Percentiles rank a stretch among this genome's conserved stretches.
These are phyloP conservation scores for Punica granatum DNA, from an alignment of 345 rosid species.

Conservation along the genomic window DNA sequence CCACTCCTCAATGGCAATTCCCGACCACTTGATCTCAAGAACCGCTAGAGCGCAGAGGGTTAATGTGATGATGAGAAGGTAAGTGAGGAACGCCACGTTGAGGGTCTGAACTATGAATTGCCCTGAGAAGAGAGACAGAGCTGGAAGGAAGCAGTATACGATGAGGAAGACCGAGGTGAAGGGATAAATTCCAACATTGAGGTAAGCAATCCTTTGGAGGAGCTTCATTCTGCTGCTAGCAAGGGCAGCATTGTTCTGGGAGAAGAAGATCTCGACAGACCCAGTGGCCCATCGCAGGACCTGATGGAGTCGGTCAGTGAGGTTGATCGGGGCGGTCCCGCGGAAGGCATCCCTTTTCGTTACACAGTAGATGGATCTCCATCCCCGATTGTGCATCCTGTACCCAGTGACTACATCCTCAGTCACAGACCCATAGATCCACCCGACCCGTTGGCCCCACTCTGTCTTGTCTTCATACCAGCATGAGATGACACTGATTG, in stretches of 20 bases:
- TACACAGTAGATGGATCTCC: conserved; percentile 72
- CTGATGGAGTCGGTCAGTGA: conserved; percentile 79
- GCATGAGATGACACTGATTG: conserved; percentile 70
- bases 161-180: conserved; percentile 75
- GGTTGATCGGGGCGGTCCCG: conserved; percentile 65
- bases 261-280: conserved; percentile 84
- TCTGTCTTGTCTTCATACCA: conserved; percentile 88
- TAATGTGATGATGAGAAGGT: conserved; percentile 50
- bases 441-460: conserved; percentile 68
- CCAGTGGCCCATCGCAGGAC: conserved; percentile 89
- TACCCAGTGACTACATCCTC: conserved; percentile 83
- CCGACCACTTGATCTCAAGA: conserved; percentile 82
- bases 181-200: conserved; percentile 76
- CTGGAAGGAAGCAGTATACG: conserved; percentile 84
- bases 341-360: conserved; percentile 75
- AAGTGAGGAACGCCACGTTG: conserved; percentile 41
- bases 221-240: conserved; percentile 50
- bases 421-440: conserved; percentile 84
- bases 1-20: conserved; percentile 71
- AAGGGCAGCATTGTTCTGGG: conserved; percentile 63
- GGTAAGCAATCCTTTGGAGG: conserved; percentile 73
- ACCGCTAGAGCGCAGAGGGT: conserved; percentile 57
- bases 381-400: conserved; percentile 79
- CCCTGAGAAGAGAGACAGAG: conserved; percentile 57
- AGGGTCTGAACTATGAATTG: conserved; percentile 59